Base-by-base conservation (phyloP, 495 filamentous ascomycete species). In the Penicillium atrosanguineum region DNA sequence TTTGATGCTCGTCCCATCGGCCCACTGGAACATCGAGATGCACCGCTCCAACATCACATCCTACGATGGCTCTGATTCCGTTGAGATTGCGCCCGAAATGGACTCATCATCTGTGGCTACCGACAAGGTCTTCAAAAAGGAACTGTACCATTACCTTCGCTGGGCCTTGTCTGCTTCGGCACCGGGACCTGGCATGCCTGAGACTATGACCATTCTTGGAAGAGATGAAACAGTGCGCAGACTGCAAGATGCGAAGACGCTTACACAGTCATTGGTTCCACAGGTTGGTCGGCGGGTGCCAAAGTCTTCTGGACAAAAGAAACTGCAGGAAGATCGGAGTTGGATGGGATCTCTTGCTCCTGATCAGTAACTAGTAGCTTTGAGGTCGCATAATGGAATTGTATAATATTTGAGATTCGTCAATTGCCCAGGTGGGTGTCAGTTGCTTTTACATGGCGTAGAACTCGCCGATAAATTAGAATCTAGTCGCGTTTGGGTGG, bases 151-250 rank as follows among this genome's bases (percentile, higher is more conserved):
- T 39, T 81, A 86, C 53, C 68, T 91, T 48, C 81, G 90, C 44
- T 88, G 89, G 83, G 84, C 84, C 1, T 45, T 93, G 28, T 64
- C 75, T 0, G 86, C 71, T 16, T 80, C 78, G 8, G 69, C 71
- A 9, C 69, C 79, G 4, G 90, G 90, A 0, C 85, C 87, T 12
- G 62, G 73, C 2, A 69, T 87, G 19, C 73, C 78, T 0, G 69
- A 78, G 26, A 82, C 75, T 15, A 83, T 95, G 80, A 65, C 46
- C 15, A 70, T 87, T 1, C 63, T 95, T 9, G 89, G 90, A 0
- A 79, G 73, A 53, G 75, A 78, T 6, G 81, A 87, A 67, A 75
- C 78, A 1, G 36, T 88, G 23, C 62, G 61, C 34, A 73, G 90
- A 23, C 59, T 91, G 18, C 59, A 73, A 26, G 70, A 77, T 38